Evolutionary conservation across 352 stramenopile species (phyloP), one percentile per base, ranked within the genome.

Genomic region (Globisporangium acanthophoron): DNA sequence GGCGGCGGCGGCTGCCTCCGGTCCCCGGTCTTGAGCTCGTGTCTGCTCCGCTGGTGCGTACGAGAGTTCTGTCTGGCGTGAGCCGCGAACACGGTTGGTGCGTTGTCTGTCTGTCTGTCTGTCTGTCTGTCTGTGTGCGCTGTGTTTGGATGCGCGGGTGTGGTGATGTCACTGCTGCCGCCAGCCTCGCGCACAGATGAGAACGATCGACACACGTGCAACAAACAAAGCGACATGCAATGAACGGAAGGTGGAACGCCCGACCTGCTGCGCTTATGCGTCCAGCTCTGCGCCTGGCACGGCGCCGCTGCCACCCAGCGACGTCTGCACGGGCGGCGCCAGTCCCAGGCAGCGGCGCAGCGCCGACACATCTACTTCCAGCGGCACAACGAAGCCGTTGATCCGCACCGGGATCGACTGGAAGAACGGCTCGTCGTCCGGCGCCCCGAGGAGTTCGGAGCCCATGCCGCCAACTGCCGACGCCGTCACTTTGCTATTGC

Each of bases 391-490:
- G 35, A 86, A 82, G 9, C 80, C 80, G 59, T 90, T 88, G 64
- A 90, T 88, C 18, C 80, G 77, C 56, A 88, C 85, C 52, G 78
- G 78, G 53, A 90, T 85, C 33, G 73, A 67, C 8, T 83, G 71
- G 51, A 83, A 88, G 48, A 76, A 62, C 5, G 75, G 62, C 2
- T 77, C 73, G 24, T 84, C 65, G n/a, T 59, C 45, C n/a, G 61
- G 52, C 16, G 78, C 68, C 31, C 69, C 58, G 18, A 71, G 55
- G 21, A 66, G 62, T 27, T 73, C 48, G 0, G 59, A 64, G 6
- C 24, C 24, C 24, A 52, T 53, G 20, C 51, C 45, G 39, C 27
- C 55, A 4, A n/a, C 39, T 15, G 41, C 33, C 3, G 24, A 20
- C 24, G 27, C 37, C 45, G 11, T 20, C 35, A 1, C 44, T 20